Percentiles rank a stretch among this genome's conserved stretches.
Conservation (phyloP, 116 monocot species). For the Phalaenopsis hybrid region DNA sequence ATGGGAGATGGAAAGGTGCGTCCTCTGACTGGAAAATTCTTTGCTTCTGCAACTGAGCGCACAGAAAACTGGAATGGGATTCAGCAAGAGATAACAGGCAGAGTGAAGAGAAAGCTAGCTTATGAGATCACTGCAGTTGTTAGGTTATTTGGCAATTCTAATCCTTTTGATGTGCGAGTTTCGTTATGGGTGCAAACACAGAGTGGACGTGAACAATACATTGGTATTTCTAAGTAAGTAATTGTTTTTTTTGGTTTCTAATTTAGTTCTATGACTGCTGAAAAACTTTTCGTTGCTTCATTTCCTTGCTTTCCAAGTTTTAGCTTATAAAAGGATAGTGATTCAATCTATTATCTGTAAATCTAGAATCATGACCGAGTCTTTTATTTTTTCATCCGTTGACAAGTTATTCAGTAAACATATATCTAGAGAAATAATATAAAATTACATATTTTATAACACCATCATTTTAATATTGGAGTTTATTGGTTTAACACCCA, state of each 20-base stretch:
- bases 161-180: constrained; percentile 15
- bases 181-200: constrained; percentile 20
- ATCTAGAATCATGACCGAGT: too few relatives aligned
- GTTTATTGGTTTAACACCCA: too few relatives aligned
- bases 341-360: too few relatives aligned
- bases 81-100: constrained; percentile 39
- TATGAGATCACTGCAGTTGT: constrained; percentile 34
- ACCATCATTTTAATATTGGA: too few relatives aligned
- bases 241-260: background rate
- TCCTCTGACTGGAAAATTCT: constrained; percentile 22
- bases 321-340: too few relatives aligned
- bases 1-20: constrained; percentile 33
- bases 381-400: too few relatives aligned
- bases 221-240: constrained; percentile 25
- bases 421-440: too few relatives aligned
- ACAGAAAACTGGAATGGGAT: constrained; percentile 50
- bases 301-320: too few relatives aligned
- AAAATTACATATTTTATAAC: too few relatives aligned
- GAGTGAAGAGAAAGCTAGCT: constrained; percentile 29
- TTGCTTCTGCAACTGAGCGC: constrained; percentile 39
- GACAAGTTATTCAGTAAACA: too few relatives aligned
- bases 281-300: background rate
- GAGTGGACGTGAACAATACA: constrained; percentile 30
- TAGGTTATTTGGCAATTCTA: constrained; percentile 17
- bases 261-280: background rate